A percentile compares a stretch with the other conserved stretches of the same genome.
These are phyloP conservation scores for Monosporascus sp. DNA, from an alignment of 2,329 filamentous ascomycete genomes.

Conservation along the genomic window DNA sequence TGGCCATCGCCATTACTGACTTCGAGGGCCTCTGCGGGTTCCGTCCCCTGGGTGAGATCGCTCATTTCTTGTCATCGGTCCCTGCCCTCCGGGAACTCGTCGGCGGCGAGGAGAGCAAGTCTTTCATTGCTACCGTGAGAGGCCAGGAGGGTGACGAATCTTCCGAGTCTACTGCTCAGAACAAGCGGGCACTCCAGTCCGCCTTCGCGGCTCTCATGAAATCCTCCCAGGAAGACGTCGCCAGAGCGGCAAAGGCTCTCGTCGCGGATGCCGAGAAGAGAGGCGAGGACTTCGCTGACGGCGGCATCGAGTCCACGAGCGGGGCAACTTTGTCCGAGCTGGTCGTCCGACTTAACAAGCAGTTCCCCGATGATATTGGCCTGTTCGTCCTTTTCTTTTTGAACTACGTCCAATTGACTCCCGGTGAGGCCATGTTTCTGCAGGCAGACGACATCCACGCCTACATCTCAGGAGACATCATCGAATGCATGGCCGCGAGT, in stretches of 20 bases:
- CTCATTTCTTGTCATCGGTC: conserved; percentile 64
- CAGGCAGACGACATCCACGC: conserved; percentile 97
- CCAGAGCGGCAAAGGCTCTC: conserved; percentile 61
- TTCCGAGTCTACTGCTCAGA: conserved; percentile 39
- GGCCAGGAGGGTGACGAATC: conserved; percentile 42
- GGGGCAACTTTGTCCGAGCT: conserved; percentile 72
- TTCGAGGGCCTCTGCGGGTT: conserved; percentile 97
- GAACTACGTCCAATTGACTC: conserved; percentile 83
- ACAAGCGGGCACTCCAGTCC: conserved; percentile 73
- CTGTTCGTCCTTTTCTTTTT: conserved; percentile 96
- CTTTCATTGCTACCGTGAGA: conserved; percentile 48
- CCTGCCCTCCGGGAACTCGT: conserved; percentile 61
- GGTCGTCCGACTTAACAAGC: conserved; percentile 68
- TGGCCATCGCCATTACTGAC: conserved; percentile 95
- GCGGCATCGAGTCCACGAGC: conserved; percentile 61
- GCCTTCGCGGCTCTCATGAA: conserved; percentile 80
- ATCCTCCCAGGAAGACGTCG: conserved; percentile 61
- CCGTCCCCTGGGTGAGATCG: conserved; percentile 78
- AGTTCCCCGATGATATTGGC: conserved; percentile 88
- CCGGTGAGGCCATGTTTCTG: conserved; percentile 93
- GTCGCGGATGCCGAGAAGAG: conserved; percentile 65
- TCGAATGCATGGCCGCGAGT: conserved; percentile 98
- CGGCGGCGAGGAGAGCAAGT: conserved; percentile 56
- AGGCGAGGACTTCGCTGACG: conserved; percentile 67
- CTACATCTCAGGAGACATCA: conserved; percentile 88